A percentile compares a stretch with the other conserved stretches of the same genome.
phyloP scores from a whole-genome alignment of 805 yeast genomes.

The Zygotorulaspora sp. region DNA sequence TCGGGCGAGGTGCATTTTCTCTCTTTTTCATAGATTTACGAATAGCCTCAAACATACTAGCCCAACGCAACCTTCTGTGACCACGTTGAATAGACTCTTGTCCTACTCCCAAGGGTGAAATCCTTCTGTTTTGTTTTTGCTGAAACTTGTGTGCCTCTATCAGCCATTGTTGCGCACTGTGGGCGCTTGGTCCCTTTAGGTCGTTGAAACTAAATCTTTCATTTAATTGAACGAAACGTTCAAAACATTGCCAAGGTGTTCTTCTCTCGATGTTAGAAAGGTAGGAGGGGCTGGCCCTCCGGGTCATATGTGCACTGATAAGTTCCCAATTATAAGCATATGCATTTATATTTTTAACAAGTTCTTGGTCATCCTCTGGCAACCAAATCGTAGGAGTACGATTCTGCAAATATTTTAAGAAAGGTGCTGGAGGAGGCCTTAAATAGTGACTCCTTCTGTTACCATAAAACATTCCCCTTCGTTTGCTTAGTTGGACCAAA shows the following conservation, averaged over 20 bases:
- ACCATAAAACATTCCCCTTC: conserved; percentile 43
- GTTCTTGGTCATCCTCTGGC: conserved; percentile 82
- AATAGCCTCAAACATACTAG: conserved; percentile 94
- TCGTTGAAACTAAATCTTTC: conserved; percentile 84
- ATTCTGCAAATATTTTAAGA: conserved; percentile 68
- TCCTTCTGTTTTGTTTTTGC: conserved; percentile 79
- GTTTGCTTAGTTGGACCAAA: conserved; percentile 32
- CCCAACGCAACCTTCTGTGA: conserved; percentile 88
- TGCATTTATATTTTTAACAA: conserved; percentile 77
- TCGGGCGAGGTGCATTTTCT: conserved; percentile 67
- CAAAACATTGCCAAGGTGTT: conserved; percentile 99
- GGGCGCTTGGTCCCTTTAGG: conserved; percentile 81
- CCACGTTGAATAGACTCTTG: conserved; percentile 91
- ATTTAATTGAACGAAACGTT: conserved; percentile 86
- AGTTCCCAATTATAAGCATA: conserved; percentile 91
- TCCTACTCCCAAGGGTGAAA: conserved; percentile 91
- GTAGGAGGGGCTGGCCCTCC: conserved; percentile 62
- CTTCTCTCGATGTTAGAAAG: conserved; percentile 88
- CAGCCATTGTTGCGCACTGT: conserved; percentile 83
- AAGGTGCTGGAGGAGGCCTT: conserved; percentile 90
- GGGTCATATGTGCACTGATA: conserved; percentile 73
- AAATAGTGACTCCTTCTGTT: conserved; percentile 57
- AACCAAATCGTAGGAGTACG: conserved; percentile 95
- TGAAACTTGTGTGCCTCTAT: conserved; percentile 89
- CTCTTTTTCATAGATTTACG: conserved; percentile 85